Evolutionary conservation across 768 basidiomycete genomes (phyloP), one percentile per base, ranked within the genome.

Genomic region (Dioszegia hungarica): DNA sequence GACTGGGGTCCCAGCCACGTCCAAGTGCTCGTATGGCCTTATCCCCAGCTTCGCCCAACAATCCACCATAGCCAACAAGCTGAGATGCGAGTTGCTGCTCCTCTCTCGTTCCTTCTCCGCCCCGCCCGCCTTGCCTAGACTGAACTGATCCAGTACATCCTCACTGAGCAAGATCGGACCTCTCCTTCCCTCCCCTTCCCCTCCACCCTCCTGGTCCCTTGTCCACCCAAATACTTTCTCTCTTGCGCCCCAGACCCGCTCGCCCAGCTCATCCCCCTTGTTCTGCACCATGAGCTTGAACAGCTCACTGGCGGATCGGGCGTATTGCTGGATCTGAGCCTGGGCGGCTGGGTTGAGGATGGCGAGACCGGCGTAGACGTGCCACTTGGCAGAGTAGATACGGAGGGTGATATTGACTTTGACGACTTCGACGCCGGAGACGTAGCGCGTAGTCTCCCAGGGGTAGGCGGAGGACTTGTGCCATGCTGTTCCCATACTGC

Each of bases 401-500:
- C 95, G 89, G 19, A 95, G 83, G 61, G 88, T 85, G 76, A 97
- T 87, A 80, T 99, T 99, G 67, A 91, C 92, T 78, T 99, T 99
- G 66, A 91, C 91, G 1, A 90, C 93, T 75, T 99, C 95, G 66
- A 99, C 92, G 0, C 95, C 95, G 22, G 92, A 90, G 28, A 95
- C 90, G 77, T 98, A 98, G 45, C 88, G 84, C 0, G 90, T 89
- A 15, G 77, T 77, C 77, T 97, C 94, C 95, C 95, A 98, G 2
- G 95, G 95, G 74, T 95, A 98, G 20, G 82, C 80, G 8, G 79
- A 77, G 10, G 84, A 80, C 34, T 82, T 81, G 33, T 84, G 82
- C 95, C 95, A 99, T 0, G 95, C 95, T 0, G 91, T 94, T 8
- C 95, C 95, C 95, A 99, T 99, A 62, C 95, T 98, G 63, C 46